A percentile compares a stretch with the other conserved stretches of the same genome.
These are phyloP conservation scores for Podaxis rugospora DNA, from an alignment of 768 basidiomycete species.

Conservation along the genomic window DNA sequence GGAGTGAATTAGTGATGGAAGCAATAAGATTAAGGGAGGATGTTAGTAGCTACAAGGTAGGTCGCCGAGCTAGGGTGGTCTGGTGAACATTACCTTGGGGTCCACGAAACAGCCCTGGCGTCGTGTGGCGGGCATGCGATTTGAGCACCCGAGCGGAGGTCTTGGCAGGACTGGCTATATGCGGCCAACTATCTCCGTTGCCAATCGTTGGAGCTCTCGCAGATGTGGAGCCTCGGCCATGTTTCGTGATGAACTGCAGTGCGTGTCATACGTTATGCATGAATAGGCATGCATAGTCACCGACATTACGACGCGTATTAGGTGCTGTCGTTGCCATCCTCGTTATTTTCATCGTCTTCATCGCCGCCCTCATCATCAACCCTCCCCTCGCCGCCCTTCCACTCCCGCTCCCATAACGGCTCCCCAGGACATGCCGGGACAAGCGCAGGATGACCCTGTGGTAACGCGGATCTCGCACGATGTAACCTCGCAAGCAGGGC, in stretches of 20 bases:
- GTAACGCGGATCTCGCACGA: conserved; percentile 51
- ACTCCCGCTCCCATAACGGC: conserved; percentile 78
- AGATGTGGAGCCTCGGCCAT: background rate
- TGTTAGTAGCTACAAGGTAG: background rate
- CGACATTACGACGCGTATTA: background rate
- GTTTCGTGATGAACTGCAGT: background rate
- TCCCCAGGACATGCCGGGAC: conserved; percentile 22
- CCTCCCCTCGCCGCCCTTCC: conserved; percentile 69
- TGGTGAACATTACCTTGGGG: no score
- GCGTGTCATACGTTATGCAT: background rate
- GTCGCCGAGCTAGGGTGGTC: no score
- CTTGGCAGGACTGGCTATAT: background rate
- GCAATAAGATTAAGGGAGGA: background rate
- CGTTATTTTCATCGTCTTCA: conserved; percentile 42
- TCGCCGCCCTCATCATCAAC: conserved; percentile 42
- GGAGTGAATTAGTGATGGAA: background rate
- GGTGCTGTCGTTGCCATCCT: conserved; percentile 16
- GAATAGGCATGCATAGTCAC: background rate
- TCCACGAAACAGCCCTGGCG: no score
- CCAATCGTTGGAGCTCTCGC: background rate
- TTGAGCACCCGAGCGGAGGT: background rate
- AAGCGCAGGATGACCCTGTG: conserved; percentile 57
- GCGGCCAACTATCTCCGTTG: background rate
- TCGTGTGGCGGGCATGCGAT: no score
- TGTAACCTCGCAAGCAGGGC: conserved; percentile 55